Evolutionary conservation across 805 yeast genomes (phyloP).

Genomic region (Wickerhamiella azymoides): DNA sequence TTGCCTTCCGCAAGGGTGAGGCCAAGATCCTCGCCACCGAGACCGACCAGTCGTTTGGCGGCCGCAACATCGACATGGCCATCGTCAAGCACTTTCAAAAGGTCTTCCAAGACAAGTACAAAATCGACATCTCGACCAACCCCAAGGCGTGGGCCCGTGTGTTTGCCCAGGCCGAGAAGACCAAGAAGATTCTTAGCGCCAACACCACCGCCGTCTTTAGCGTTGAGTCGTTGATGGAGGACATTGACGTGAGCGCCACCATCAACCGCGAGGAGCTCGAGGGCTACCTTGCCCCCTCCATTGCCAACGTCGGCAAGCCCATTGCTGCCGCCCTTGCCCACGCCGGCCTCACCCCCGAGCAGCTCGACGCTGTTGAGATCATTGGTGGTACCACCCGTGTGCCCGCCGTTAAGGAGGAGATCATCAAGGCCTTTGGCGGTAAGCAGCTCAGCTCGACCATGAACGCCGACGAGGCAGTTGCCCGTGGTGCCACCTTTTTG

Average conservation of each 20-base stretch:
- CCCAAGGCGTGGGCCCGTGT: conserved; percentile 94
- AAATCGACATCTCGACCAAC: conserved; percentile 81
- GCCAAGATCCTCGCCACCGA: conserved; percentile 85
- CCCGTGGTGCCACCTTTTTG: conserved; percentile 97
- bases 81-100: conserved; percentile 90
- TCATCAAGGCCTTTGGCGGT: conserved; percentile 68
- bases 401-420: conserved; percentile 75
- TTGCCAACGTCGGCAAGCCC: conserved; percentile 64
- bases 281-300: conserved; percentile 70
- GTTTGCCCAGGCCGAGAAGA: conserved; percentile 76
- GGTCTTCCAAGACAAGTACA: conserved; percentile 81
- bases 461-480: conserved; percentile 98
- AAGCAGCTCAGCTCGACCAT: conserved; percentile 82
- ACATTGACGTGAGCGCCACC: conserved; percentile 83
- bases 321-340: conserved; percentile 66
- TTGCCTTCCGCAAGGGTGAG: conserved; percentile 91
- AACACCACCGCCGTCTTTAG: conserved; percentile 87
- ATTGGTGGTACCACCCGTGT: conserved; percentile 99
- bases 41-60: conserved; percentile 93
- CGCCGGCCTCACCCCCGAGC: conserved; percentile 59
- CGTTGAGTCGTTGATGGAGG: conserved; percentile 94
- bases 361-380: conserved; percentile 82
- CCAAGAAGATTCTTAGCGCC: conserved; percentile 94
- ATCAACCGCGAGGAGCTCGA: conserved; percentile 86
- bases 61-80: conserved; percentile 90